phyloP scores from a whole-genome alignment of 139 green algal genomes.

The Chlamydomonas sphaeroides region DNA sequence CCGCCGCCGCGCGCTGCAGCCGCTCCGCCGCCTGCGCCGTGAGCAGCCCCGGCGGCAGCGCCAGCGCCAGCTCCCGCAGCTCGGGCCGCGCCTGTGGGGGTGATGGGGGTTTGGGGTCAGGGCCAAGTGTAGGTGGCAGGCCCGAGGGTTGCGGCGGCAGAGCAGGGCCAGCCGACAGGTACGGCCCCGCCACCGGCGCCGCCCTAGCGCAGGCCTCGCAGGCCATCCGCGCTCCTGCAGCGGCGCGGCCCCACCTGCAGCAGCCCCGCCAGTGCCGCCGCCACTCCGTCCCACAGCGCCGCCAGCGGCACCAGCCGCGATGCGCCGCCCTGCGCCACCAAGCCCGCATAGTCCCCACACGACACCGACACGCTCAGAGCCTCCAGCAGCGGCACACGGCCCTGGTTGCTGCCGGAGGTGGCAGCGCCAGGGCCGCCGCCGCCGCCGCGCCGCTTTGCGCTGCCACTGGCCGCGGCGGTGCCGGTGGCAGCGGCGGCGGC shows the following conservation, averaged over 20 bases:
- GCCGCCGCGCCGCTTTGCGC: no score
- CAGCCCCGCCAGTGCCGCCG: constrained; percentile 1
- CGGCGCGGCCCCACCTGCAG: constrained; percentile 18
- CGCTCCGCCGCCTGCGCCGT: not conserved
- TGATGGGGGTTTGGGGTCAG: not conserved
- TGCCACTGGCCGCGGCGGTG: not conserved
- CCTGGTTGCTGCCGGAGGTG: not conserved
- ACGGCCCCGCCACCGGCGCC: no score
- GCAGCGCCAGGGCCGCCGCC: no score
- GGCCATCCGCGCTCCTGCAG: no score
- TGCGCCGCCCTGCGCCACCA: constrained; percentile 23
- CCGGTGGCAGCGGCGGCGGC: not conserved
- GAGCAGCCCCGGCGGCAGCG: constrained; percentile 1
- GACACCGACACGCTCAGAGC: not conserved
- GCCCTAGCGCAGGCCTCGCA: no score
- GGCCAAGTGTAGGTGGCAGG: no score
- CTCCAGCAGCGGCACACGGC: not conserved
- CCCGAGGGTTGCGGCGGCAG: no score
- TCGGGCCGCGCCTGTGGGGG: not conserved
- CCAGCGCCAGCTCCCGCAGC: not conserved
- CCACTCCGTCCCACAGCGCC: constrained; percentile 23
- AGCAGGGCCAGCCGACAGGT: no score
- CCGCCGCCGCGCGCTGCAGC: constrained; percentile 9
- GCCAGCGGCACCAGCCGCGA: constrained; percentile 2
- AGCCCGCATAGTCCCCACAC: not conserved